Percentiles rank a stretch among this genome's conserved stretches.
Conservation (phyloP, 805 yeast genomes). For the Isabelozyma rhagii region DNA sequence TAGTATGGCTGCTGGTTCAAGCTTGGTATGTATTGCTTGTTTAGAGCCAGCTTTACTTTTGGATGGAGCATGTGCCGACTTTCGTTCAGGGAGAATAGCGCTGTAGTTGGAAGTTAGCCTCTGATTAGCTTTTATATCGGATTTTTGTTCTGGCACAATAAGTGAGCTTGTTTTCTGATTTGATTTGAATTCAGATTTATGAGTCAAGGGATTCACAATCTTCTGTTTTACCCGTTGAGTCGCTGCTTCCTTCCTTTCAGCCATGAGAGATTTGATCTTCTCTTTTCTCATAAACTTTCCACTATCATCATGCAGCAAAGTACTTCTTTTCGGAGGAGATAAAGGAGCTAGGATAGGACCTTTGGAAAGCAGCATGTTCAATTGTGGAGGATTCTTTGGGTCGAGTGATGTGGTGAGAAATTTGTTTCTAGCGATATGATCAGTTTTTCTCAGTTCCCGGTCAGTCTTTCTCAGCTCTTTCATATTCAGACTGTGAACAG, state of each 20-base stretch:
- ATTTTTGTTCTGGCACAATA: neutral
- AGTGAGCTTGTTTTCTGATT: neutral
- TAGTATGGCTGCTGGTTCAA: neutral
- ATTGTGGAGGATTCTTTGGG: constrained; percentile 23
- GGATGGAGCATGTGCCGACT: neutral
- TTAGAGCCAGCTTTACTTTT: neutral
- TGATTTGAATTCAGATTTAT: constrained; percentile 5
- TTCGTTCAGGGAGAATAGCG: neutral
- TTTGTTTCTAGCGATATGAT: constrained; percentile 22
- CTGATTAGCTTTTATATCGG: neutral
- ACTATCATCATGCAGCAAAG: neutral
- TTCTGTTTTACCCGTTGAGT: constrained; percentile 24
- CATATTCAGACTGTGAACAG: constrained; percentile 2
- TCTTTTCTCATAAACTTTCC: neutral
- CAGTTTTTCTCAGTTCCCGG: constrained; percentile 2
- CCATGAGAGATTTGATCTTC: constrained; percentile 27
- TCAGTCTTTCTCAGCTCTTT: constrained; percentile 2
- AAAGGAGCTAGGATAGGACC: neutral
- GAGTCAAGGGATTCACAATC: constrained; percentile 21
- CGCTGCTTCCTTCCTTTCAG: constrained; percentile 23
- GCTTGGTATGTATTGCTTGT: constrained; percentile 1
- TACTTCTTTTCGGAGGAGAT: neutral
- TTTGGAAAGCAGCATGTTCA: neutral
- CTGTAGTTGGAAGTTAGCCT: neutral
- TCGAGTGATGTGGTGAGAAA: constrained; percentile 35